Evolutionary conservation across 306 rosid genomes (phyloP).

Genomic region (Aeschynomene evenia): DNA sequence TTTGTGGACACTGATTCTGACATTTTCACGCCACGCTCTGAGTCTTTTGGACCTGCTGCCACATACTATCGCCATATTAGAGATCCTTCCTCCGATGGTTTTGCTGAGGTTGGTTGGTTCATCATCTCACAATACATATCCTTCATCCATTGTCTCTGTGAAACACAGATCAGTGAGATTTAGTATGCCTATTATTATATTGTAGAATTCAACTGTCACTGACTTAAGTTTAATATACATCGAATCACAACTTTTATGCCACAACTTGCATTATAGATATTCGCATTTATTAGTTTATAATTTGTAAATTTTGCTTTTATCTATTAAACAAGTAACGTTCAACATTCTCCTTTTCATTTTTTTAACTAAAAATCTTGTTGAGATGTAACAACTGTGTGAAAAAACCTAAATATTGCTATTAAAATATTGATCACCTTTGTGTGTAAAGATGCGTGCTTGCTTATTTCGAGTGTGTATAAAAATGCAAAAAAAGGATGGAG

Average conservation of each 20-base stretch:
- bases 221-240: neutral
- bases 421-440: neutral
- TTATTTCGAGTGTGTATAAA: neutral
- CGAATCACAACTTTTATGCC: neutral
- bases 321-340: too few relatives aligned
- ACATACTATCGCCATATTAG: slow-evolving; percentile 60
- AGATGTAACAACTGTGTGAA: too few relatives aligned
- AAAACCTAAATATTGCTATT: too few relatives aligned
- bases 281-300: too few relatives aligned
- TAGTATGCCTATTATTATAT: neutral
- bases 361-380: too few relatives aligned
- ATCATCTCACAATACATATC: slow-evolving; percentile 11
- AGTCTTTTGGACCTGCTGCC: slow-evolving; percentile 42
- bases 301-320: too few relatives aligned
- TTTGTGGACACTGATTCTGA: slow-evolving; percentile 66
- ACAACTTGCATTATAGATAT: neutral
- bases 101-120: slow-evolving; percentile 59
- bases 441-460: neutral
- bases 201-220: neutral
- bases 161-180: neutral
- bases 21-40: slow-evolving; percentile 44
- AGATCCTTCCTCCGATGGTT: slow-evolving; percentile 68
- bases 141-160: neutral
- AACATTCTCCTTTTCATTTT: too few relatives aligned
- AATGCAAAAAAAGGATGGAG: neutral